Evolutionary conservation across 345 rosid genomes (phyloP), one percentile per base, ranked within the genome.

Genomic region (Gossypium ekmanianum): DNA sequence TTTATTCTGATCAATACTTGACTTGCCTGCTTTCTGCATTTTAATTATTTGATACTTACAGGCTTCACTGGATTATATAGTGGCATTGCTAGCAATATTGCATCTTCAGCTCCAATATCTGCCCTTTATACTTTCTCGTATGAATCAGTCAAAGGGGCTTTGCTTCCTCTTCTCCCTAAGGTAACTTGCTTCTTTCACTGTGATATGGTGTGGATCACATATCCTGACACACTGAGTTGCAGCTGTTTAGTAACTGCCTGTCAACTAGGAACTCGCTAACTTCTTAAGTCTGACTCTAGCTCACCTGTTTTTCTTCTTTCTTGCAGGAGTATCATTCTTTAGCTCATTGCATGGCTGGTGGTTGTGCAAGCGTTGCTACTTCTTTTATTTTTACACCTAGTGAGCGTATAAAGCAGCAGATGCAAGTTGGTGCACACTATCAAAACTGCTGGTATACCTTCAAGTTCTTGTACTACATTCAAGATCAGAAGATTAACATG

Each of bases 101-200:
- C 94, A 44, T 90, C 91, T 67, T 92, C 97, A 81, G 98, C 94
- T 85, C 98, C 98, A 54, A 87, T 89, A 69, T 94, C 98, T 83
- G 97, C 97, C 18, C 80, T 92, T 80, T 94, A 92, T 84, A 85
- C 91, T 73, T 94, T 88, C 82, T 90, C 97, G 0, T 94, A 94
- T 75, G 97, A 94, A 85, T 83, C 97, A 29, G 88, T 90, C 55
- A 94, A 94, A 84, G 96, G 94, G 55, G 44, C 86, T 74, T 83
- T 92, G 66, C 90, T 92, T 82, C 98, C 97, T 81, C 82, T 83
- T 77, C 81, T 90, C 48, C 90, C 97, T 52, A 88, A 88, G 95
- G 98, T 90, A 75, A 9, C 56, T 51, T 63, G 16, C 44, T 48
- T 77, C 62, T 44, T 56, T 65, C 76, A 22, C 8, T 67, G 39